Evolutionary conservation across 2,329 filamentous ascomycete genomes (phyloP), one percentile per base, ranked within the genome.

Genomic region (Fusarium redolens): DNA sequence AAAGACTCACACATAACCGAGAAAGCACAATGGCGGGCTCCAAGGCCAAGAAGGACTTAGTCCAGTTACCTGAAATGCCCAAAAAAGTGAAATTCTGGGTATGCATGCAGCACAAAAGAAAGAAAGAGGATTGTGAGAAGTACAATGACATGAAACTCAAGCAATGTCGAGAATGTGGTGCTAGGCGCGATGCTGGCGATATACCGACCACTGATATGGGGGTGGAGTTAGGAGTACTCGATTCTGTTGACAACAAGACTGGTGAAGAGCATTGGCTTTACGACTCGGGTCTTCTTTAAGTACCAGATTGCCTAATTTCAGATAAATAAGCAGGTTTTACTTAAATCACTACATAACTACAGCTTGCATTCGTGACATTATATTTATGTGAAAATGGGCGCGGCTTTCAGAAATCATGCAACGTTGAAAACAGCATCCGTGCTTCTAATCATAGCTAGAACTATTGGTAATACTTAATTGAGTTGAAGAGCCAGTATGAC

Each of bases 401-500:
- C 15, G n/a, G 8, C 15, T 35, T 1, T 18, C 9, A 6, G 4
- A 25, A 22, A 5, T 12, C 17, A 17, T 33, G 9, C 10, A 18
- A 33, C 5, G 3, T 18, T 20, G 1, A 33, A 38, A 13, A 8
- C 8, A 4, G 6, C 6, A 10, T 0, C 4, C 9, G 14, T 28
- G 7, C n/a, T 13, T 7, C 10, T 22, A 18, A 14, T 12, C 20
- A 4, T 33, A 13, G 5, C 12, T 4, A 7, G 0, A 20, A 45
- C 41, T 37, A 67, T 14, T 66, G 64, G 11, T 66, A 66, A 5
- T 65, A 35, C 22, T 66, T 66, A 22, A 67, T 61, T 3, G 45
- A 67, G 40, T 67, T 67, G 5, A 67, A 67, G 8, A 67, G 40
- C 64, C 52, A 67, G 12, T 67, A 67, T 3, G 54, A 25, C 40